Percentiles rank a stretch among this genome's conserved stretches.
phyloP scores from a whole-genome alignment of 2,329 filamentous ascomycete genomes.

The Talaromyces piceae region DNA sequence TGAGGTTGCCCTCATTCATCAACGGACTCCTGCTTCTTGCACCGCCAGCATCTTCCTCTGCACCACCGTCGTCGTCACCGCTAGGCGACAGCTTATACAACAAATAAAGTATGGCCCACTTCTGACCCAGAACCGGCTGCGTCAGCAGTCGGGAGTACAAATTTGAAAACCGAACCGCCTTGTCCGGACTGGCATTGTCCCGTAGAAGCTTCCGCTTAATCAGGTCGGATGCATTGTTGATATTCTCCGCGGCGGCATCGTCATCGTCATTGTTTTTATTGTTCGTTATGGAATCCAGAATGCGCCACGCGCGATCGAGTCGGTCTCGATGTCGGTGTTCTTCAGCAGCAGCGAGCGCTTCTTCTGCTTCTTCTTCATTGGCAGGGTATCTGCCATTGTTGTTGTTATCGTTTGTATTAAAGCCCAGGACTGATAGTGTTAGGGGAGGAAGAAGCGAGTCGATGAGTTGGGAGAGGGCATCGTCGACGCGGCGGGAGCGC shows the following conservation, averaged over 20 bases:
- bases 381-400: constrained; percentile 24
- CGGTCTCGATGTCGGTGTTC: constrained; percentile 28
- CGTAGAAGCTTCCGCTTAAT: constrained; percentile 84
- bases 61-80: constrained; percentile 18
- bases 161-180: constrained; percentile 80
- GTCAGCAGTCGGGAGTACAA: constrained; percentile 82
- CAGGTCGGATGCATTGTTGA: constrained; percentile 86
- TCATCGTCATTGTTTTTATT: constrained; percentile 12
- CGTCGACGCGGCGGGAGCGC: constrained; percentile 36
- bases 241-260: constrained; percentile 37
- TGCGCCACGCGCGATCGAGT: constrained; percentile 33
- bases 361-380: constrained; percentile 27
- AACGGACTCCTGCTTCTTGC: constrained; percentile 30
- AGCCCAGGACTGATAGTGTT: no score
- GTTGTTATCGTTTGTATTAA: no score
- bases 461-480: constrained; percentile 37
- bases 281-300: constrained; percentile 22
- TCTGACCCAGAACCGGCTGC: constrained; percentile 87
- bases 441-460: constrained; percentile 34
- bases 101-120: constrained; percentile 94
- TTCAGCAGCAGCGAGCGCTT: constrained; percentile 27
- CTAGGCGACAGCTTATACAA: constrained; percentile 75
- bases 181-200: constrained; percentile 62
- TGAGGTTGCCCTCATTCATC: constrained; percentile 32
- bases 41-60: constrained; percentile 16